Conservation (phyloP, 495 filamentous ascomycete genomes). For the Rhizodiscina lignyota region DNA sequence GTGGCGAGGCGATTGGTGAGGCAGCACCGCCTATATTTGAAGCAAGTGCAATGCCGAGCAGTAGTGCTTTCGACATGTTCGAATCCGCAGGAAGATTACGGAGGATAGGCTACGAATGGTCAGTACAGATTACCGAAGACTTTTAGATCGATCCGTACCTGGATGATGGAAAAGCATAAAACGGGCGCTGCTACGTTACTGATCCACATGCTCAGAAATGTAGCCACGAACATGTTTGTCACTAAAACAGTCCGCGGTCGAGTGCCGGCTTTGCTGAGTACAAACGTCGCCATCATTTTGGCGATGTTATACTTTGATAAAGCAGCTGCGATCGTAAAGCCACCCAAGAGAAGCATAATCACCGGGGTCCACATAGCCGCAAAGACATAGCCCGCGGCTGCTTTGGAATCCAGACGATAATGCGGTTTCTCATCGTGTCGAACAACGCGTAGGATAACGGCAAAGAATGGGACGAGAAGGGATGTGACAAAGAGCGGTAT, state of each 20-base stretch:
- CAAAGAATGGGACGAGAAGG: constrained; percentile 82
- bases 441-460: constrained; percentile 72
- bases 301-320: constrained; percentile 96
- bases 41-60: constrained; percentile 88
- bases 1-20: constrained; percentile 88
- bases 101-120: constrained; percentile 52
- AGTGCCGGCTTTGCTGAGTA: constrained; percentile 93
- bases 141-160: constrained; percentile 29
- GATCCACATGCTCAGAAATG: constrained; percentile 97
- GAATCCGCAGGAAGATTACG: constrained; percentile 84
- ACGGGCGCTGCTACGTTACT: constrained; percentile 96
- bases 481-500: constrained; percentile 97
- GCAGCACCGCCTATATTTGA: constrained; percentile 94
- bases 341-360: constrained; percentile 94
- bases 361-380: constrained; percentile 97
- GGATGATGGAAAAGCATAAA: constrained; percentile 94
- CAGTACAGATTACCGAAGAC: background rate
- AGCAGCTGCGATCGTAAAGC: constrained; percentile 89
- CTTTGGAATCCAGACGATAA: constrained; percentile 50
- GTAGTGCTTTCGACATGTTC: constrained; percentile 82
- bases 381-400: constrained; percentile 68
- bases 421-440: constrained; percentile 56
- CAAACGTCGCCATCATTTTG: constrained; percentile 88
- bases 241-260: constrained; percentile 73
- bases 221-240: constrained; percentile 96